Evolutionary conservation across 139 green algal genomes (phyloP).

Genomic region (Chloropicon primus): DNA sequence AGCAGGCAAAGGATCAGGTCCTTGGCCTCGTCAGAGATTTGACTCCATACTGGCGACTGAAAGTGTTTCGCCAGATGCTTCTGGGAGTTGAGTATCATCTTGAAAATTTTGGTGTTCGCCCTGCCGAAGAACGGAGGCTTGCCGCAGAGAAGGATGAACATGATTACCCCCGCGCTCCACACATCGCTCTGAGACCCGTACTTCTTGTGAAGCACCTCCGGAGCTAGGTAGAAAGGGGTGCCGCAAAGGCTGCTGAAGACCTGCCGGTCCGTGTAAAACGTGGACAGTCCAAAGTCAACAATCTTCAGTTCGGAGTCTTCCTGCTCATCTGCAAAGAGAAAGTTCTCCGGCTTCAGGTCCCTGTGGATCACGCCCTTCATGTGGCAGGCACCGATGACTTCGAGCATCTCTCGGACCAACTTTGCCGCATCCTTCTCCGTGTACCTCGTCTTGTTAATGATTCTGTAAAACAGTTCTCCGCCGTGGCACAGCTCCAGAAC

Average conservation of each 20-base stretch:
- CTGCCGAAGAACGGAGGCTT: conserved; percentile 1
- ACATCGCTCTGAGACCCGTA: background rate
- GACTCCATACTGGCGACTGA: background rate
- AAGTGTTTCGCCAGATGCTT: conserved; percentile 8
- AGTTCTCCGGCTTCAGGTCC: background rate
- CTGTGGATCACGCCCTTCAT: background rate
- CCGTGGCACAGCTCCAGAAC: conserved; percentile 63
- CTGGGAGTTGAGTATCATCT: conserved; percentile 4
- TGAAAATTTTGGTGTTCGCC: background rate
- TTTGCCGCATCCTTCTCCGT: background rate
- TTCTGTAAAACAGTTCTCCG: conserved; percentile 70
- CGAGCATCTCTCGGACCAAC: background rate
- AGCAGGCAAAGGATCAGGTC: conserved; percentile 11
- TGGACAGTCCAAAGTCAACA: background rate
- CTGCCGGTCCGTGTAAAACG: background rate
- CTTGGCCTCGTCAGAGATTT: conserved; percentile 14
- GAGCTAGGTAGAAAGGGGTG: conserved; percentile 5
- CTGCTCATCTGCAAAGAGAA: background rate
- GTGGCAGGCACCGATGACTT: background rate
- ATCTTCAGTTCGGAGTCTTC: background rate
- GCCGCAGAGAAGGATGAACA: background rate
- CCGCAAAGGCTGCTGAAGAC: background rate
- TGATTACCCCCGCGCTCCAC: background rate
- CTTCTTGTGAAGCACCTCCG: conserved; percentile 5
- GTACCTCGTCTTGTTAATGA: conserved; percentile 30